Evolutionary conservation across 805 yeast species (phyloP).

Genomic region (Yarrowia sp.): DNA sequence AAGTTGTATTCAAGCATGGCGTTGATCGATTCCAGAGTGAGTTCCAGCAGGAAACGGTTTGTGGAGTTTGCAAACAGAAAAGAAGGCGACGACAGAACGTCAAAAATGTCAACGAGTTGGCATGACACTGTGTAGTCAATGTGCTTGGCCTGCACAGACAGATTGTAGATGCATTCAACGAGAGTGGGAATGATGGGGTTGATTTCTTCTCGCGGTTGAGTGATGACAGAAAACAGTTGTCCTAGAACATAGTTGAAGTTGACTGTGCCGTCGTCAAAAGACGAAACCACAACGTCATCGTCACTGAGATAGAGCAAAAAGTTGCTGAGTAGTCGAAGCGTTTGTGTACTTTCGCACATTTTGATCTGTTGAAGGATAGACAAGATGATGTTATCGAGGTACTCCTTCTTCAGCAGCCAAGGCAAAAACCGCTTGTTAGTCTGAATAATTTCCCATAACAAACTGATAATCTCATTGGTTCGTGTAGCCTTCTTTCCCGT

Average conservation of each 20-base stretch:
- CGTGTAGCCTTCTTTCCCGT: constrained; percentile 3
- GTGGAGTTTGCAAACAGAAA: constrained; percentile 35
- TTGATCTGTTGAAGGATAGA: constrained; percentile 14
- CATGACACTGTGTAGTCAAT: constrained; percentile 24
- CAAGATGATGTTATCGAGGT: constrained; percentile 7
- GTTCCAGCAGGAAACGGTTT: constrained; percentile 15
- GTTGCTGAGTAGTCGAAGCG: constrained; percentile 17
- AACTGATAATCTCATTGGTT: constrained; percentile 9
- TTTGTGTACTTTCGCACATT: constrained; percentile 8
- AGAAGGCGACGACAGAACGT: constrained; percentile 17
- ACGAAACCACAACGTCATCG: constrained; percentile 31
- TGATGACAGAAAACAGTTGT: constrained; percentile 17
- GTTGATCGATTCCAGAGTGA: constrained; percentile 30
- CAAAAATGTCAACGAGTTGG: constrained; percentile 35
- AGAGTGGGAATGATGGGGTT: constrained; percentile 31
- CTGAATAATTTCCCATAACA: constrained; percentile 35
- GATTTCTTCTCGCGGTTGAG: constrained; percentile 27
- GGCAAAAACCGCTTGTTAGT: constrained; percentile 28
- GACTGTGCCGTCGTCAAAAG: constrained; percentile 19
- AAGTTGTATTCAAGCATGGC: constrained; percentile 35
- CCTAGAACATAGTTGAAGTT: constrained; percentile 28
- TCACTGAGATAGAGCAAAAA: constrained; percentile 32
- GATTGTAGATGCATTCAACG: constrained; percentile 30
- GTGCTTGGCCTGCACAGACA: constrained; percentile 31
- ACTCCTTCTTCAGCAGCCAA: constrained; percentile 23